These are phyloP conservation scores for Dimargaris xerosporica DNA, from an alignment of 192 early-diverging fungal species.

Conservation along the genomic window DNA sequence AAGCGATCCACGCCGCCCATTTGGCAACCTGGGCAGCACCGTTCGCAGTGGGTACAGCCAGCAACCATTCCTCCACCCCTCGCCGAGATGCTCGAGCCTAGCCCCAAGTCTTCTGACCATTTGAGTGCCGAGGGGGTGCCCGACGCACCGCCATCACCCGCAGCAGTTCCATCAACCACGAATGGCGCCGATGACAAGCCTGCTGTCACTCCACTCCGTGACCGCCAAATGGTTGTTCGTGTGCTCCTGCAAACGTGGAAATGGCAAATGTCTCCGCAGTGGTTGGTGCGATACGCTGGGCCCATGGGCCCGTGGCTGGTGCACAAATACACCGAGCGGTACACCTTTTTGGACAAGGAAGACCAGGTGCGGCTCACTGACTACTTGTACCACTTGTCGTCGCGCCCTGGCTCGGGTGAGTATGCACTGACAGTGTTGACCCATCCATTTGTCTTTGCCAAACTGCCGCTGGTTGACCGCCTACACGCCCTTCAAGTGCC, in stretches of 20 bases:
- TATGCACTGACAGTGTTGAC: conserved; percentile 61
- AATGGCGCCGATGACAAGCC: too few relatives aligned
- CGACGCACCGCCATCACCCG: conserved; percentile 5
- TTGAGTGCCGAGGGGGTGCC: conserved; percentile 2
- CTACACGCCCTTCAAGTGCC: conserved; percentile 49
- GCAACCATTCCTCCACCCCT: conserved; percentile 2
- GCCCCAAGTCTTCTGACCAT: neutral
- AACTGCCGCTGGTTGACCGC: conserved; percentile 52
- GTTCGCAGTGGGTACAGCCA: conserved; percentile 14
- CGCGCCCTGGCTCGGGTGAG: conserved; percentile 66
- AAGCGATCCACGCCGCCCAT: conserved; percentile 12
- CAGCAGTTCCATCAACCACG: conserved; percentile 14
- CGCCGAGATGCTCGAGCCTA: conserved; percentile 5
- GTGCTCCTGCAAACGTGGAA: conserved; percentile 47
- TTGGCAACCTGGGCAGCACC: conserved; percentile 16
- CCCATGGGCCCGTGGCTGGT: conserved; percentile 55
- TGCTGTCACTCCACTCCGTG: conserved; percentile 12
- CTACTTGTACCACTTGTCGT: conserved; percentile 70
- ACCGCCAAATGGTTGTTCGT: conserved; percentile 17
- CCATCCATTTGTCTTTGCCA: conserved; percentile 68
- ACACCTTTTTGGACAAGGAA: conserved; percentile 43
- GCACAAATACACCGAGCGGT: conserved; percentile 36
- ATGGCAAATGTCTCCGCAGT: conserved; percentile 65
- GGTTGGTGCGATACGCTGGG: conserved; percentile 54
- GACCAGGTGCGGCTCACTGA: conserved; percentile 55